These are phyloP conservation scores for Discostella stelligeroides DNA, from an alignment of 108 stramenopile genomes.

Conservation along the genomic window DNA sequence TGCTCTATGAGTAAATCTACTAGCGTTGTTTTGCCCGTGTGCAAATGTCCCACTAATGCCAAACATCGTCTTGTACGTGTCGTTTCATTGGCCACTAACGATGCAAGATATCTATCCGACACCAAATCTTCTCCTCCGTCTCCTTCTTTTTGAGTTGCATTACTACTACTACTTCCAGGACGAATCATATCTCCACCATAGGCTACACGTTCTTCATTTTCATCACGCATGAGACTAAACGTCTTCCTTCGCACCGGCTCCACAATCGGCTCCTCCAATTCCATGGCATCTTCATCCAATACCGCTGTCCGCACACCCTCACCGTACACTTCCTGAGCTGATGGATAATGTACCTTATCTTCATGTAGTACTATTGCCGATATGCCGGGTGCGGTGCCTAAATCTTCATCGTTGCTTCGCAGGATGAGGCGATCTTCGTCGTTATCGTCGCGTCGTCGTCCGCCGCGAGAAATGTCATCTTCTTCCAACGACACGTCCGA, in stretches of 20 bases:
- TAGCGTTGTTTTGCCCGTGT: slow-evolving; percentile 94
- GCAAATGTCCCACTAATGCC: slow-evolving; percentile 94
- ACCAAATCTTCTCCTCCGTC: slow-evolving; percentile 39
- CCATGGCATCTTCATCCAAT: slow-evolving; percentile 99
- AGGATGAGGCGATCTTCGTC: slow-evolving; percentile 39
- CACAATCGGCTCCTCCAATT: slow-evolving; percentile 95
- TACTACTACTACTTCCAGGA: background rate
- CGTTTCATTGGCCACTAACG: slow-evolving; percentile 72
- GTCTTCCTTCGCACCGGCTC: slow-evolving; percentile 85
- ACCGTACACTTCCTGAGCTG: slow-evolving; percentile 93
- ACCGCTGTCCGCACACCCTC: slow-evolving; percentile 94
- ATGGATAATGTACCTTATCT: slow-evolving; percentile 99
- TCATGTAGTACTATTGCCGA: slow-evolving; percentile 96
- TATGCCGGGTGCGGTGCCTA: slow-evolving; percentile 54
- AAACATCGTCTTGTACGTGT: slow-evolving; percentile 78
- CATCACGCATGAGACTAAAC: slow-evolving; percentile 56
- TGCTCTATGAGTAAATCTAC: slow-evolving; percentile 86
- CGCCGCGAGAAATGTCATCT: slow-evolving; percentile 44
- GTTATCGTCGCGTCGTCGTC: background rate
- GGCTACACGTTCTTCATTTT: slow-evolving; percentile 39
- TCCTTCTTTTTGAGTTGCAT: slow-evolving; percentile 7
- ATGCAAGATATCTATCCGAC: slow-evolving; percentile 63
- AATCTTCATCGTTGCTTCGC: slow-evolving; percentile 16
- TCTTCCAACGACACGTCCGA: slow-evolving; percentile 70
- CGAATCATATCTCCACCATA: slow-evolving; percentile 45